Conservation (phyloP, 805 yeast species). For the Wickerhamiella siamensis region DNA sequence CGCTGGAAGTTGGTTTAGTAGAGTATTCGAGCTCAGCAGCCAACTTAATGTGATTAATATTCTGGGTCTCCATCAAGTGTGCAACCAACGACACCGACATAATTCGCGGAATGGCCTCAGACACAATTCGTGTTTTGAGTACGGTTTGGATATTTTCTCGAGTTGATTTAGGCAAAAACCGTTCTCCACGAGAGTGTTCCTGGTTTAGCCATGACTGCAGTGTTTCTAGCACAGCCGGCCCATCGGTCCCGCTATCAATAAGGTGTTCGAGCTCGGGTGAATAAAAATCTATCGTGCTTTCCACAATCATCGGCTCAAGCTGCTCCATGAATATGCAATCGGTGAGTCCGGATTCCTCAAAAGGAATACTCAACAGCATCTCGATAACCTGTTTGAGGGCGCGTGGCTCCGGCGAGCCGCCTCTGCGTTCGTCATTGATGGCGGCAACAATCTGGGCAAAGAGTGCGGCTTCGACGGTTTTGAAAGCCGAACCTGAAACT, state of each 20-base stretch:
- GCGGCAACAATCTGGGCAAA: slow-evolving; percentile 3
- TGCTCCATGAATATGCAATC: slow-evolving; percentile 11
- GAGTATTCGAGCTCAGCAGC: slow-evolving; percentile 12
- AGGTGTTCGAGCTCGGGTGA: not conserved
- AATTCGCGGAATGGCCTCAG: slow-evolving; percentile 6
- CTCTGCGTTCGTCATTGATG: slow-evolving; percentile 10
- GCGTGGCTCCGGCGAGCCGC: slow-evolving; percentile 7
- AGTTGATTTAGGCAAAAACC: slow-evolving; percentile 12
- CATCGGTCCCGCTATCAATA: not conserved
- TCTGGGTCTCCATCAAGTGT: slow-evolving; percentile 10
- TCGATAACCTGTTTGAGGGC: slow-evolving; percentile 5
- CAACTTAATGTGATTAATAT: slow-evolving; percentile 6
- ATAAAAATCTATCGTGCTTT: slow-evolving; percentile 5
- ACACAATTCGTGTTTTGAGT: slow-evolving; percentile 7
- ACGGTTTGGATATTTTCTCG: slow-evolving; percentile 2
- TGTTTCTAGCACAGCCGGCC: not conserved
- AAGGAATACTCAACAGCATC: slow-evolving; percentile 12
- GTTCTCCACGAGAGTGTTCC: slow-evolving; percentile 7
- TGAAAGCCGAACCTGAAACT: not conserved
- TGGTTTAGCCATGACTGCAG: slow-evolving; percentile 9
- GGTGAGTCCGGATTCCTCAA: slow-evolving; percentile 8
- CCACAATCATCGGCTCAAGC: not conserved
- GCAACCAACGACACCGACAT: slow-evolving; percentile 8
- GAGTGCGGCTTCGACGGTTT: slow-evolving; percentile 3
- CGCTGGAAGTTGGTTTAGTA: slow-evolving; percentile 3